Percentiles rank a stretch among this genome's conserved stretches.
These are phyloP conservation scores for Verticillium albo-atrum DNA, from an alignment of 2,329 filamentous ascomycete species.

Conservation along the genomic window DNA sequence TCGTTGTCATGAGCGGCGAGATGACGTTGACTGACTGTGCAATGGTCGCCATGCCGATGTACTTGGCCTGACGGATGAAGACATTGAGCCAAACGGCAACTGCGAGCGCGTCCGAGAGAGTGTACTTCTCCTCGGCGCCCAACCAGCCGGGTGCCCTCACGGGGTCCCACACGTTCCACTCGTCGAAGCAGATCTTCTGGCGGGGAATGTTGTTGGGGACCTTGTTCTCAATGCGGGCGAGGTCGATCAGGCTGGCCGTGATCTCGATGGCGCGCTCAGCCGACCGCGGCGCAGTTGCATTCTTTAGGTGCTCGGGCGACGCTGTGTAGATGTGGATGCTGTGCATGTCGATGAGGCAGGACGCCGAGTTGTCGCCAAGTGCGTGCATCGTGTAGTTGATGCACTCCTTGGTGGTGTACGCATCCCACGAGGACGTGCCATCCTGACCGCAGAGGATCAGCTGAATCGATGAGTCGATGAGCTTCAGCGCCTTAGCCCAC, in stretches of 20 bases:
- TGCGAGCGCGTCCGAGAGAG: constrained; percentile 70
- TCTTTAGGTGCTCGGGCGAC: constrained; percentile 41
- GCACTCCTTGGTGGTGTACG: constrained; percentile 67
- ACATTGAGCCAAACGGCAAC: constrained; percentile 73
- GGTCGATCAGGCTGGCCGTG: constrained; percentile 63
- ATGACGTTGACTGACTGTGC: constrained; percentile 78
- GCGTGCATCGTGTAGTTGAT: constrained; percentile 35
- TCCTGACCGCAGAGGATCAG: constrained; percentile 74
- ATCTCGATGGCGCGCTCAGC: constrained; percentile 74
- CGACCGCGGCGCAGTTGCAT: constrained; percentile 57
- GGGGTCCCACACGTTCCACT: constrained; percentile 83
- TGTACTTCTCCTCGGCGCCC: constrained; percentile 72
- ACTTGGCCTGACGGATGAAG: constrained; percentile 65
- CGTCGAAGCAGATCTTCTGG: constrained; percentile 75
- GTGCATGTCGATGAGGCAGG: constrained; percentile 68
- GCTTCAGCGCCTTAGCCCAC: constrained; percentile 68
- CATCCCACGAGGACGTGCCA: constrained; percentile 67
- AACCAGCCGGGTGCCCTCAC: constrained; percentile 64
- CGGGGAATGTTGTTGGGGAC: constrained; percentile 54
- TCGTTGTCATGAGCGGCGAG: constrained; percentile 68
- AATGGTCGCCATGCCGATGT: constrained; percentile 75
- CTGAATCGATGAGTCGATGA: constrained; percentile 64
- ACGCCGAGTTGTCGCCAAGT: constrained; percentile 24
- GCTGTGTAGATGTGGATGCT: constrained; percentile 77
- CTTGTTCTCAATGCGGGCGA: constrained; percentile 66